These are phyloP conservation scores for Acanthamoeba castellanii DNA, from an alignment of 208 protist species.

Conservation along the genomic window DNA sequence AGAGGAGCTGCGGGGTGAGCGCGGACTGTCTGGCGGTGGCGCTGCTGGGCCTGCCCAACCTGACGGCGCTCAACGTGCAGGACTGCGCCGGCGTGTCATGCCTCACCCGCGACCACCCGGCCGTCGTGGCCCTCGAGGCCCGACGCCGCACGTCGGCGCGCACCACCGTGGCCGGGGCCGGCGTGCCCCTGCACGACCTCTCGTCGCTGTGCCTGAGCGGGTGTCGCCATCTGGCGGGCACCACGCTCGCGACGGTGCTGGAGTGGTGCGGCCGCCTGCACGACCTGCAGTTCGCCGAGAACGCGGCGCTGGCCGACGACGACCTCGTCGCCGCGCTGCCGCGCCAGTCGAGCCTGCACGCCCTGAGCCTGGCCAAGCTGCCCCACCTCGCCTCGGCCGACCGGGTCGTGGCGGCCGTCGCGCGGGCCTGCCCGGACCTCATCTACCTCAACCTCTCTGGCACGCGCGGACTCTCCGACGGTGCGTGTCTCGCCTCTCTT, in stretches of 20 bases:
- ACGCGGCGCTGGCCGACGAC: neutral
- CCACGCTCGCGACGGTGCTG: neutral
- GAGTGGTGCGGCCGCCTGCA: slow-evolving; percentile 32
- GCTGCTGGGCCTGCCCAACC: neutral
- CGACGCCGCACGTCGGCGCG: neutral
- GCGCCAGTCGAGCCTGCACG: neutral
- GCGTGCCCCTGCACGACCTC: neutral
- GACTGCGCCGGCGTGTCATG: neutral
- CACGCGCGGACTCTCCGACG: neutral
- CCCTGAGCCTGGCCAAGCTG: slow-evolving; percentile 19
- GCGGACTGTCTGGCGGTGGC: slow-evolving; percentile 23
- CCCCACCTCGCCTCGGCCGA: neutral
- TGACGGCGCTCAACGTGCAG: neutral
- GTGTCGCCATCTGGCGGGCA: neutral
- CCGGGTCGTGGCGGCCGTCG: neutral
- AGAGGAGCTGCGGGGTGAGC: slow-evolving; percentile 23
- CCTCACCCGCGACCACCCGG: neutral
- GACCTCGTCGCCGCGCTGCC: neutral
- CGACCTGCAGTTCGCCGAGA: slow-evolving; percentile 24
- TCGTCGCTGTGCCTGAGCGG: neutral
- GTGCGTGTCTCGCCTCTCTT: neutral
- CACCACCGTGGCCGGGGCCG: neutral
- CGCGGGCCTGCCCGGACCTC: slow-evolving; percentile 20
- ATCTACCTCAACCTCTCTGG: slow-evolving; percentile 59
- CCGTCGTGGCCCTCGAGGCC: neutral